phyloP scores from a whole-genome alignment of 169 alveolate genomes.

The Eimeria acervulina region DNA sequence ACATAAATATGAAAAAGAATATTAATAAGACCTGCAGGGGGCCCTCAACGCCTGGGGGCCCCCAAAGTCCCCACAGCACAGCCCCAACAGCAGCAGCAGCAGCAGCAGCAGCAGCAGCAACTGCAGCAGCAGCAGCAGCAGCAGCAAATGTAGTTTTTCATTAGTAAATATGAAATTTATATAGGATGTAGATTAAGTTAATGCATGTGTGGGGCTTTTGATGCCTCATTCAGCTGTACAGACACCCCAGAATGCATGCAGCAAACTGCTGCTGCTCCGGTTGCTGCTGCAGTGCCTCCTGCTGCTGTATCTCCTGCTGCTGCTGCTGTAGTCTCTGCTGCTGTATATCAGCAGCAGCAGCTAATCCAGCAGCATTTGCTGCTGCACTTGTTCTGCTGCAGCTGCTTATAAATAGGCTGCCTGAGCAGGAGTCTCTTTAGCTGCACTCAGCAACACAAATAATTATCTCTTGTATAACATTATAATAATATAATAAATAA shows the following conservation, averaged over 20 bases:
- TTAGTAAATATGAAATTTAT: no score
- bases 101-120: background rate
- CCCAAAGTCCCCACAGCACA: background rate
- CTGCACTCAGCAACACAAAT: no score
- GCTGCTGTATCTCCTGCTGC: no score
- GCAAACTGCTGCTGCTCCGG: background rate
- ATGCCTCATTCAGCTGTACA: background rate
- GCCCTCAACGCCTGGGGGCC: conserved; percentile 8
- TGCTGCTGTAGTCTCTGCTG: no score
- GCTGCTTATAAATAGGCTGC: no score
- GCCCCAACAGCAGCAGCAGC: background rate
- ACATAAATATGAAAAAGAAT: background rate
- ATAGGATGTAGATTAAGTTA: background rate
- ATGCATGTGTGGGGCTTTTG: background rate
- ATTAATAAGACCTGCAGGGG: background rate
- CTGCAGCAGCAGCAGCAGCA: background rate
- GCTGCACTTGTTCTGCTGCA: no score
- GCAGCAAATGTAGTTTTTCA: background rate
- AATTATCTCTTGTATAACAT: no score
- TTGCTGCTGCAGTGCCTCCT: no score
- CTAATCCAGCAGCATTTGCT: background rate
- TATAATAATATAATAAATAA: no score
- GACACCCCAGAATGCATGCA: background rate
- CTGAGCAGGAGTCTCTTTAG: no score
- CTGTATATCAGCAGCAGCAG: background rate